These are phyloP conservation scores for Sporothrix dimorphospora DNA, from an alignment of 2,329 filamentous ascomycete species.

Conservation along the genomic window DNA sequence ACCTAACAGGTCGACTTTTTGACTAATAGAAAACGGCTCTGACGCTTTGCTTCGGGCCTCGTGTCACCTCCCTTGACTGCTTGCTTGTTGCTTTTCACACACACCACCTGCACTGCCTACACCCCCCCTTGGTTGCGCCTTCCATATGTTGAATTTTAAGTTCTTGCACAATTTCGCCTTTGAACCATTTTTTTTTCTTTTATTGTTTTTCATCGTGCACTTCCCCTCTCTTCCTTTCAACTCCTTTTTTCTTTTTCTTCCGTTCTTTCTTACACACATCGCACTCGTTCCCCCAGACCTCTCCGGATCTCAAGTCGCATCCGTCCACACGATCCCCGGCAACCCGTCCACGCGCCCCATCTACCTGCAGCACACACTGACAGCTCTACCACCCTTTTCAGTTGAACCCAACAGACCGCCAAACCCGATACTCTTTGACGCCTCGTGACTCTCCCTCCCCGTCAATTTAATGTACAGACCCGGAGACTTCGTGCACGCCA, in stretches of 20 bases:
- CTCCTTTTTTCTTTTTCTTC: not conserved
- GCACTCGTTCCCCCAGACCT: constrained; percentile 1
- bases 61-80: constrained; percentile 17
- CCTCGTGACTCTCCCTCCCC: constrained; percentile 7
- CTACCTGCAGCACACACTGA: constrained; percentile 21
- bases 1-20: constrained; percentile 50
- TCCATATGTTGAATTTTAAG: constrained; percentile 8
- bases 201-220: constrained; percentile 9
- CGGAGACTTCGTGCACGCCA: constrained; percentile 21
- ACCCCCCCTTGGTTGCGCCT: constrained; percentile 18
- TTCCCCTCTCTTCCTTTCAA: not conserved
- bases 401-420: not conserved
- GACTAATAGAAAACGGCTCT: constrained; percentile 52
- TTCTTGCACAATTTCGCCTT: constrained; percentile 17
- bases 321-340: not conserved
- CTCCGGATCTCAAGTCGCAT: not conserved
- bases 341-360: not conserved
- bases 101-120: not conserved
- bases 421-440: not conserved
- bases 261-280: not conserved
- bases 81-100: constrained; percentile 10
- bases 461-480: constrained; percentile 29
- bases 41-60: constrained; percentile 29
- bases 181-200: constrained; percentile 2
- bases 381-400: constrained; percentile 13